These are phyloP conservation scores for Mortierella alpina DNA, from an alignment of 192 early-diverging fungal genomes.

Conservation along the genomic window DNA sequence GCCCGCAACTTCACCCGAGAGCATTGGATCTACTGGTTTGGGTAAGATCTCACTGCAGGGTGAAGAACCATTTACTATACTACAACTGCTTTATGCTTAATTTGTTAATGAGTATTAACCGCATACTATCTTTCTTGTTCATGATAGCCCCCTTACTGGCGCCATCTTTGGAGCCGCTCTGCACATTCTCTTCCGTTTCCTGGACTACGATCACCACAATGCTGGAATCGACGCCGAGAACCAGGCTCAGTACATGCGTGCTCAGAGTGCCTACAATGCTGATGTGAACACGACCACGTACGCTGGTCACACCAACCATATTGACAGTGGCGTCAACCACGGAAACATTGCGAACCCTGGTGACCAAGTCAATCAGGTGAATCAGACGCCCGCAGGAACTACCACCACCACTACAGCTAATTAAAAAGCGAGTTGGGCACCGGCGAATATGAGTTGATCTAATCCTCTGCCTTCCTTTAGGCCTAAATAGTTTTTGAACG, in stretches of 20 bases:
- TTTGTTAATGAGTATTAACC: not conserved
- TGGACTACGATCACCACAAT: conserved; percentile 30
- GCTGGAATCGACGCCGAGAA: conserved; percentile 49
- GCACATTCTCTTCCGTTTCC: conserved; percentile 38
- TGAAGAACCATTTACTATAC: not conserved
- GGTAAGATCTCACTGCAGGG: conserved; percentile 19
- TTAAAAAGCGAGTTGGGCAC: no score
- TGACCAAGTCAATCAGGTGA: no score
- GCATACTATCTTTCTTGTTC: not conserved
- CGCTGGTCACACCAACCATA: not conserved
- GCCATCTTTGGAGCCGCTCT: conserved; percentile 28
- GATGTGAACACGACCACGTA: not conserved
- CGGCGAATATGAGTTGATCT: no score
- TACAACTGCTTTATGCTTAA: not conserved
- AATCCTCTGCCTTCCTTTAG: no score
- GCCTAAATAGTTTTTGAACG: no score
- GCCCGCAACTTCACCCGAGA: conserved; percentile 55
- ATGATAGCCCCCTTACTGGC: conserved; percentile 28
- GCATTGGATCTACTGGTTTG: conserved; percentile 78
- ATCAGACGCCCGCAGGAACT: no score
- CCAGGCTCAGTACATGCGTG: conserved; percentile 34
- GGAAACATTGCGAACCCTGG: not conserved
- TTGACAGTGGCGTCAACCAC: not conserved
- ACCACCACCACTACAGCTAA: no score
- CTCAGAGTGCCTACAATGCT: conserved; percentile 20